Conservation (phyloP, 805 yeast species). For the Isabelozyma heimii region DNA sequence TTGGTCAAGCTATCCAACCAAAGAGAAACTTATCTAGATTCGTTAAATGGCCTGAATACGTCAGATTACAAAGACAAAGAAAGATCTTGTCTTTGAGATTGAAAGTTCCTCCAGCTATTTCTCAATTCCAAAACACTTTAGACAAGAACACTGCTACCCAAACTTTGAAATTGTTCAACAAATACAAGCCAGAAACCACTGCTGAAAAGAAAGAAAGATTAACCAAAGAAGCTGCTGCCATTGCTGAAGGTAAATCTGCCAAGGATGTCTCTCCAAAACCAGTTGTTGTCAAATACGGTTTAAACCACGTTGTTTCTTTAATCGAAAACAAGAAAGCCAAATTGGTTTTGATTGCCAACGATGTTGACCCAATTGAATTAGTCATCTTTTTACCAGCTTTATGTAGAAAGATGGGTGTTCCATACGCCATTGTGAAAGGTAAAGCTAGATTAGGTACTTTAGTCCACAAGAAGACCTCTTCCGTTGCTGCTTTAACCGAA, state of each 20-base stretch:
- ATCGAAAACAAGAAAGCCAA: constrained; percentile 98
- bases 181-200: constrained; percentile 97
- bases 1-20: constrained; percentile 95
- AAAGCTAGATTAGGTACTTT: constrained; percentile 48
- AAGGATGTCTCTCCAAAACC: constrained; percentile 98
- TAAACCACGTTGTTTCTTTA: constrained; percentile 97
- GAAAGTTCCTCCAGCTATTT: constrained; percentile 98
- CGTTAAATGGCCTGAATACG: constrained; percentile 99
- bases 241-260: constrained; percentile 96
- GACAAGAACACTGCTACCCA: constrained; percentile 99
- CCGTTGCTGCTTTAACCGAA: constrained; percentile 97
- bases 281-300: constrained; percentile 95
- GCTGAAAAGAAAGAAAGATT: constrained; percentile 99
- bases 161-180: constrained; percentile 95
- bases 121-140: constrained; percentile 93
- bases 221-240: constrained; percentile 97
- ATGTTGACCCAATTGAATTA: constrained; percentile 98
- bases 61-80: constrained; percentile 98
- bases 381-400: constrained; percentile 97
- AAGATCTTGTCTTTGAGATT: constrained; percentile 92
- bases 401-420: constrained; percentile 99
- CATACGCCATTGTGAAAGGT: constrained; percentile 51
- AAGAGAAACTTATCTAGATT: constrained; percentile 94
- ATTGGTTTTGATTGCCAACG: constrained; percentile 96
- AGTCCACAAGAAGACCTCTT: constrained; percentile 95